Conservation (phyloP, 148 eudicot species). For the Silene uniflora region DNA sequence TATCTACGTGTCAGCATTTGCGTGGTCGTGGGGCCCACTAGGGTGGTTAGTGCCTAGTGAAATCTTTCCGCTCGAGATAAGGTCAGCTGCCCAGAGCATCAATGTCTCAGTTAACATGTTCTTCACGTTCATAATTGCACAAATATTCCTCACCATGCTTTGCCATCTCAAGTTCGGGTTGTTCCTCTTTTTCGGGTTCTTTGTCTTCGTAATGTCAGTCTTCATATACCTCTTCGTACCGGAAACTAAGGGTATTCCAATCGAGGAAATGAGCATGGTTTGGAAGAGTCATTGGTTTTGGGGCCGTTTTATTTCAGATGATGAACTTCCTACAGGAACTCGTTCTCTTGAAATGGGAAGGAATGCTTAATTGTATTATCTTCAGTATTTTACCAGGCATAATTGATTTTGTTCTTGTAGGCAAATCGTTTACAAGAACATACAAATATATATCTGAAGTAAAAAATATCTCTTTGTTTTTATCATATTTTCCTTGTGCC, state of each 20-base stretch:
- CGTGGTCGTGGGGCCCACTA: conserved; percentile 92
- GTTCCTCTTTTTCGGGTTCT: conserved; percentile 68
- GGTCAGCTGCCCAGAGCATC: conserved; percentile 73
- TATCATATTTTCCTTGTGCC: background rate
- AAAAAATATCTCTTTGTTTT: background rate
- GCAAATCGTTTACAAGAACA: background rate
- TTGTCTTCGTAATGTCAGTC: conserved; percentile 53
- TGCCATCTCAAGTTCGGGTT: conserved; percentile 73
- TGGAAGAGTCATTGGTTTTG: conserved; percentile 78
- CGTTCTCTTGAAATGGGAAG: conserved; percentile 36
- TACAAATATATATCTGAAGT: background rate
- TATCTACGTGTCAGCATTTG: too few relatives aligned
- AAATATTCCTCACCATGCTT: conserved; percentile 58
- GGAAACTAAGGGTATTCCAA: conserved; percentile 73
- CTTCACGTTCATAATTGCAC: conserved; percentile 68
- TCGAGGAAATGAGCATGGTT: conserved; percentile 66
- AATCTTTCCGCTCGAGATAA: conserved; percentile 76
- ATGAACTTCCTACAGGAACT: conserved; percentile 27
- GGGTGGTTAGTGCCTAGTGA: conserved; percentile 85
- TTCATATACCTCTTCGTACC: conserved; percentile 67
- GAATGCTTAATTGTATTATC: background rate
- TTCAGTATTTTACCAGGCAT: background rate
- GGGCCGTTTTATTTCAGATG: conserved; percentile 46
- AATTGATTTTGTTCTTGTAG: background rate
- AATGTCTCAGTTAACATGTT: conserved; percentile 78